phyloP scores from a whole-genome alignment of 441 rosid species.

The Macaranga tanarius region DNA sequence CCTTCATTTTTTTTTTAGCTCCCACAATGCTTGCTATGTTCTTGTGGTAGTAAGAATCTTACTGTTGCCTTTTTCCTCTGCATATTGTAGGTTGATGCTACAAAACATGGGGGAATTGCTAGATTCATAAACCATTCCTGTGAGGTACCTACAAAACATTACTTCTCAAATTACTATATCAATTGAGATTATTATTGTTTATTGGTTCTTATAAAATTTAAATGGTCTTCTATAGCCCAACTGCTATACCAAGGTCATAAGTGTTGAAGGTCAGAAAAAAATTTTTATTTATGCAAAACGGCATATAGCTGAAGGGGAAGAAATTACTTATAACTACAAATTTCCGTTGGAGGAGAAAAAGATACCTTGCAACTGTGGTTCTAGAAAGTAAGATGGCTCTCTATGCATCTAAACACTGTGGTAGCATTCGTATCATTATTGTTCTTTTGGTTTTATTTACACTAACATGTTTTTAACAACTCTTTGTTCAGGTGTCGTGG shows the following conservation, averaged over 20 bases:
- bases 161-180: slow-evolving; percentile 19
- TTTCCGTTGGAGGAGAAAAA: slow-evolving; percentile 96
- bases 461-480: slow-evolving; percentile 7
- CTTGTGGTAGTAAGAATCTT: slow-evolving; percentile 8
- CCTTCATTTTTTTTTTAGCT: background rate
- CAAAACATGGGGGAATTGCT: slow-evolving; percentile 98
- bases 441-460: slow-evolving; percentile 3
- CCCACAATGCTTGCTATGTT: background rate
- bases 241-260: slow-evolving; percentile 97
- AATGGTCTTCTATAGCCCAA: slow-evolving; percentile 68
- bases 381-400: slow-evolving; percentile 66
- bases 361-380: slow-evolving; percentile 97
- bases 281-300: slow-evolving; percentile 96
- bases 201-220: slow-evolving; percentile 22
- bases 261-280: slow-evolving; percentile 88
- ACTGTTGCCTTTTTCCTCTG: slow-evolving; percentile 12
- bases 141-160: slow-evolving; percentile 53
- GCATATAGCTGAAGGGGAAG: slow-evolving; percentile 87
- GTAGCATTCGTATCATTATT: background rate
- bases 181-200: slow-evolving; percentile 27
- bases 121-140: slow-evolving; percentile 99
- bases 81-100: slow-evolving; percentile 81
- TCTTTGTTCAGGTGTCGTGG: slow-evolving; percentile 78
- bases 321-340: slow-evolving; percentile 93
- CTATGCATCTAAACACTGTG: slow-evolving; percentile 14